A percentile compares a stretch with the other conserved stretches of the same genome.
These are phyloP conservation scores for Colletotrichum lentis DNA, from an alignment of 2,329 filamentous ascomycete genomes.

Conservation along the genomic window DNA sequence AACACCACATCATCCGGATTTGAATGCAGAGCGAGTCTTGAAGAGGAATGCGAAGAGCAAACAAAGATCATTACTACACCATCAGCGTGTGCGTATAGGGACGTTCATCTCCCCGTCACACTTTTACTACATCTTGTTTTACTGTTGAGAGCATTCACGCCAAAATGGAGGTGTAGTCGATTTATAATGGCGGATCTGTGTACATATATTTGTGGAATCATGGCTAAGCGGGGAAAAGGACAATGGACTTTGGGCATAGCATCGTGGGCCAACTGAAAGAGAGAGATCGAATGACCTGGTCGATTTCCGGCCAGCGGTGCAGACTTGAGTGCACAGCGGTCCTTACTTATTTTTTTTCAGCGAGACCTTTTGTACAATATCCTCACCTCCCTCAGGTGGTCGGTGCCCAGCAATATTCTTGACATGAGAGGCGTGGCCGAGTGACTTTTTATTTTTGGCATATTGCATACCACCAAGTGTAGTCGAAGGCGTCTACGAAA, in stretches of 20 bases:
- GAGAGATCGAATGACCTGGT: not conserved
- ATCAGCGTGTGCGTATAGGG: not conserved
- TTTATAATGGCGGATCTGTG: constrained; percentile 25
- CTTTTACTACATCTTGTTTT: constrained; percentile 20
- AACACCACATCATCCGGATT: not conserved
- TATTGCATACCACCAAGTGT: not conserved
- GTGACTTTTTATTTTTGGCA: constrained; percentile 9
- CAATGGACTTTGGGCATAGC: constrained; percentile 31
- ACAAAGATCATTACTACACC: not conserved
- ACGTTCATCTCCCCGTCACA: not conserved
- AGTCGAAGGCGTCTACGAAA: not conserved
- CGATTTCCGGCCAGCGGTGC: not conserved
- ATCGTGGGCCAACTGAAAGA: constrained; percentile 16
- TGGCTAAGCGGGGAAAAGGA: constrained; percentile 28
- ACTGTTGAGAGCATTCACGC: constrained; percentile 9
- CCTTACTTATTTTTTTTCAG: not conserved
- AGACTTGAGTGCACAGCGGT: constrained; percentile 13
- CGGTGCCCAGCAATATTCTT: not conserved
- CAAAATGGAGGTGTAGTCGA: constrained; percentile 5
- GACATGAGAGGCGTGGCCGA: not conserved
- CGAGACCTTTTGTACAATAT: constrained; percentile 9
- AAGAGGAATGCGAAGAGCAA: not conserved
- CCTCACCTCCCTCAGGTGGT: not conserved
- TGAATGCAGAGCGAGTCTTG: not conserved
- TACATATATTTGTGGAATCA: constrained; percentile 21